phyloP scores from a whole-genome alignment of 495 filamentous ascomycete genomes.

The Neurospora sp. region DNA sequence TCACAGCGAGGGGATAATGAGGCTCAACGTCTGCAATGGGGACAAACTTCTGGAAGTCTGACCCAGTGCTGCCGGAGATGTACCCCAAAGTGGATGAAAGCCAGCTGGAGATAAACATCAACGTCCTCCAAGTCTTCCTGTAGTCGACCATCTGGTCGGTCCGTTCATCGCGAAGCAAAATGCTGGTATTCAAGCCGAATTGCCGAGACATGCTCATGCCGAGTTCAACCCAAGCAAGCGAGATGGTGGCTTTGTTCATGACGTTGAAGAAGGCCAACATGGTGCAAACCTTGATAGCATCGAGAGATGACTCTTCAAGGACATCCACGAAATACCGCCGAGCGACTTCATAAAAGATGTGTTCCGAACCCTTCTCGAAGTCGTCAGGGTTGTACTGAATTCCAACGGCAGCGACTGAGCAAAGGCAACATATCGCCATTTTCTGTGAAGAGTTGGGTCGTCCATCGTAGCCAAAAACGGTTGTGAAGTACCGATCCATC shows the following conservation, averaged over 20 bases:
- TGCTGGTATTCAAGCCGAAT: constrained; percentile 5
- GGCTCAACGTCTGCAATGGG: constrained; percentile 6
- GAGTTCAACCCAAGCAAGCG: constrained; percentile 20
- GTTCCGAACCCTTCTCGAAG: constrained; percentile 8
- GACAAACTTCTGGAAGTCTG: constrained; percentile 12
- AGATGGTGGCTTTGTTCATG: constrained; percentile 17
- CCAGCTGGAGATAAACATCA: constrained; percentile 25
- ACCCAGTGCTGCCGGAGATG: constrained; percentile 14
- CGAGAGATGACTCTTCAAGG: constrained; percentile 15
- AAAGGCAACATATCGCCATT: constrained; percentile 14
- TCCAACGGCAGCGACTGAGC: constrained; percentile 16
- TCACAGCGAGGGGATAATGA: not conserved
- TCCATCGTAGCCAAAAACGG: constrained; percentile 10
- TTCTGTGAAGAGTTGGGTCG: constrained; percentile 2
- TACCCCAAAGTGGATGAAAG: constrained; percentile 24
- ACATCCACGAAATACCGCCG: constrained; percentile 12
- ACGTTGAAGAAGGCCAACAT: constrained; percentile 24
- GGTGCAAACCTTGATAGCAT: constrained; percentile 23
- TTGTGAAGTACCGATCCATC: constrained; percentile 3
- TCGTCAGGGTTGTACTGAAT: constrained; percentile 16
- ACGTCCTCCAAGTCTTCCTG: constrained; percentile 16
- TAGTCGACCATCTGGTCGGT: constrained; percentile 17
- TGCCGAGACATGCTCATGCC: constrained; percentile 16
- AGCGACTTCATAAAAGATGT: constrained; percentile 13
- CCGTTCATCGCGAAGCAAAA: constrained; percentile 3